Conservation (phyloP, 257 asterid species). For the Datura wrightii region DNA sequence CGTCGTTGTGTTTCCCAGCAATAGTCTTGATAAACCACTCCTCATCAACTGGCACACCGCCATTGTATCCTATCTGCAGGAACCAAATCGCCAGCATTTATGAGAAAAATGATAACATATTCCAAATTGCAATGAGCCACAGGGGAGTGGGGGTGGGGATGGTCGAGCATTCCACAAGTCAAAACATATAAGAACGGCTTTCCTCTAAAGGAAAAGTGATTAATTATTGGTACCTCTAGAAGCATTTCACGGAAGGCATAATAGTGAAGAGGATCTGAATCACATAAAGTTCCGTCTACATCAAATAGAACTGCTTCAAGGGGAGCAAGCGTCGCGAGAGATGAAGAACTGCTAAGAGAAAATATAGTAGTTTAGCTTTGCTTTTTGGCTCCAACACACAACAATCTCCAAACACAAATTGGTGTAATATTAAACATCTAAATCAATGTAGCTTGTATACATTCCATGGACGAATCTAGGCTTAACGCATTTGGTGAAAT, state of each 20-base stretch:
- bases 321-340: conserved; percentile 77
- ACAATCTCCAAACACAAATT: conserved; percentile 5
- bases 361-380: conserved; percentile 27
- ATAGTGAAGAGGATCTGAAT: conserved; percentile 87
- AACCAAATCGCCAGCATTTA: neutral
- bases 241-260: conserved; percentile 77
- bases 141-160: neutral
- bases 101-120: neutral
- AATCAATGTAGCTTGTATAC: neutral
- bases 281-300: conserved; percentile 90
- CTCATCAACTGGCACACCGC: conserved; percentile 81
- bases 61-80: conserved; percentile 81
- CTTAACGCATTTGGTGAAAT: neutral
- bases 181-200: neutral
- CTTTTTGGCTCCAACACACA: neutral
- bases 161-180: neutral
- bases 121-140: neutral
- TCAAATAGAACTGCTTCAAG: conserved; percentile 94
- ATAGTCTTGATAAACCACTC: conserved; percentile 63
- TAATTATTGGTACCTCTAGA: conserved; percentile 56
- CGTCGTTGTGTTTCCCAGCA: conserved; percentile 90
- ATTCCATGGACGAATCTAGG: neutral
- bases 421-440: neutral
- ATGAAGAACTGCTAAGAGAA: conserved; percentile 53
- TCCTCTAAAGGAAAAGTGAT: conserved; percentile 8